These are phyloP conservation scores for Fragosphaeria purpurea DNA, from an alignment of 2,329 filamentous ascomycete genomes.

Conservation along the genomic window DNA sequence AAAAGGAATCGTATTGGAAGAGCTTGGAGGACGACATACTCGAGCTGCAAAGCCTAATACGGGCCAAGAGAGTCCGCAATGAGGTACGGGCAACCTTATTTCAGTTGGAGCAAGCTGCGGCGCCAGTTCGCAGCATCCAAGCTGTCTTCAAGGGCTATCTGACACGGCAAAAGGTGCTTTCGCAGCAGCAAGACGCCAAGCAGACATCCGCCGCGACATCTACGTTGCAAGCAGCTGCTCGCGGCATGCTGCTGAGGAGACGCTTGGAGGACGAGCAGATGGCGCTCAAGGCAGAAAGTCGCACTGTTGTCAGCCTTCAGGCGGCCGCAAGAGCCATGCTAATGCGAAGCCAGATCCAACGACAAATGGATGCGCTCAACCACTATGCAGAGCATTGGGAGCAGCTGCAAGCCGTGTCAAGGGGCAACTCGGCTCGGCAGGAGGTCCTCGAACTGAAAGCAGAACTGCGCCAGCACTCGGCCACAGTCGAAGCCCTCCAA, in stretches of 20 bases:
- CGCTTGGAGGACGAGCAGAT: slow-evolving; percentile 43
- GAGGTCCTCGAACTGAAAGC: slow-evolving; percentile 33
- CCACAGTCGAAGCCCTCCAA: slow-evolving; percentile 39
- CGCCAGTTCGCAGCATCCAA: slow-evolving; percentile 56
- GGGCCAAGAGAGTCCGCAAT: slow-evolving; percentile 54
- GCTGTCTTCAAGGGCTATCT: slow-evolving; percentile 58
- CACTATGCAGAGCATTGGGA: slow-evolving; percentile 40
- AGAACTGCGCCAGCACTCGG: slow-evolving; percentile 35
- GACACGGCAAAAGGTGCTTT: slow-evolving; percentile 45
- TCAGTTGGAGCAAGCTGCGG: slow-evolving; percentile 52
- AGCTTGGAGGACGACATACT: slow-evolving; percentile 62
- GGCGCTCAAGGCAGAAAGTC: slow-evolving; percentile 40
- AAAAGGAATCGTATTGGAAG: slow-evolving; percentile 58
- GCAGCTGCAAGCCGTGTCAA: slow-evolving; percentile 35
- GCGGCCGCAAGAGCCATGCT: slow-evolving; percentile 55
- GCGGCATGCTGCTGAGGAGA: slow-evolving; percentile 55
- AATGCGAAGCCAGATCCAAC: slow-evolving; percentile 42
- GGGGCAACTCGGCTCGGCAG: slow-evolving; percentile 39
- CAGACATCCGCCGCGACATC: slow-evolving; percentile 41
- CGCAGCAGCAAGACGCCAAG: slow-evolving; percentile 46
- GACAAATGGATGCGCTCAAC: slow-evolving; percentile 41
- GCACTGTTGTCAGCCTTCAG: slow-evolving; percentile 48
- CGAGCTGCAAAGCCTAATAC: slow-evolving; percentile 70
- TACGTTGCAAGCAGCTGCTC: slow-evolving; percentile 54
- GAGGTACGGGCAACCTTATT: slow-evolving; percentile 46